Percentiles rank a stretch among this genome's conserved stretches.
Evolutionary conservation across 139 green algal species (phyloP).

Genomic region (Coelastrella sp.): DNA sequence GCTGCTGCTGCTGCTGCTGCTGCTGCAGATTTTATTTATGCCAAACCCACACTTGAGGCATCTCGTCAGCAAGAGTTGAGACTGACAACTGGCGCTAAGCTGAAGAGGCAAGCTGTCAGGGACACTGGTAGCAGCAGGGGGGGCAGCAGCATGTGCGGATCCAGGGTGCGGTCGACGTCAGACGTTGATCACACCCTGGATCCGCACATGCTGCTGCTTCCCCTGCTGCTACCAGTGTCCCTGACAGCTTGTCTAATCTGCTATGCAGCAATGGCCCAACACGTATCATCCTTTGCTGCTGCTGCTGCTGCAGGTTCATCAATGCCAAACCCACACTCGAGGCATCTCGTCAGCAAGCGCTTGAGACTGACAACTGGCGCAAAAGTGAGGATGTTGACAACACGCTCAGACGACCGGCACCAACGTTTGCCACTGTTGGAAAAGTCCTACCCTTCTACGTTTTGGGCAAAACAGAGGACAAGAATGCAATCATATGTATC

Average conservation of each 20-base stretch:
- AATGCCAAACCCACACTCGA: slow-evolving; percentile 40
- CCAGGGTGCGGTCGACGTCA: too few relatives aligned
- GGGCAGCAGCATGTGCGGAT: not conserved
- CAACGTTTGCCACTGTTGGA: not conserved
- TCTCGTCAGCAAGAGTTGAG: not conserved
- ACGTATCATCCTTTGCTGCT: not conserved
- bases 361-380: slow-evolving; percentile 1
- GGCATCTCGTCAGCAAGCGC: slow-evolving; percentile 7
- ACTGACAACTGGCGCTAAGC: slow-evolving; percentile 4
- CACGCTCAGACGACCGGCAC: not conserved
- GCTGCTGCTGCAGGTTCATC: slow-evolving; percentile 5
- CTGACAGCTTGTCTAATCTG: too few relatives aligned
- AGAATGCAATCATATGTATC: slow-evolving; percentile 5
- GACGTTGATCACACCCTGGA: not conserved
- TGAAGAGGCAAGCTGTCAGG: too few relatives aligned
- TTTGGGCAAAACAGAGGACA: not conserved
- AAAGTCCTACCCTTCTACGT: not conserved
- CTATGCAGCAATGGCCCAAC: too few relatives aligned
- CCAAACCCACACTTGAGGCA: slow-evolving; percentile 33
- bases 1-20: not conserved
- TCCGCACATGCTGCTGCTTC: too few relatives aligned
- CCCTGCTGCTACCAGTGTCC: too few relatives aligned
- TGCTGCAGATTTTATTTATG: slow-evolving; percentile 13
- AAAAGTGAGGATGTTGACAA: not conserved
- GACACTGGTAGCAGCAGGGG: too few relatives aligned